These are phyloP conservation scores for Mycena indigotica DNA, from an alignment of 768 basidiomycete species.

Conservation along the genomic window DNA sequence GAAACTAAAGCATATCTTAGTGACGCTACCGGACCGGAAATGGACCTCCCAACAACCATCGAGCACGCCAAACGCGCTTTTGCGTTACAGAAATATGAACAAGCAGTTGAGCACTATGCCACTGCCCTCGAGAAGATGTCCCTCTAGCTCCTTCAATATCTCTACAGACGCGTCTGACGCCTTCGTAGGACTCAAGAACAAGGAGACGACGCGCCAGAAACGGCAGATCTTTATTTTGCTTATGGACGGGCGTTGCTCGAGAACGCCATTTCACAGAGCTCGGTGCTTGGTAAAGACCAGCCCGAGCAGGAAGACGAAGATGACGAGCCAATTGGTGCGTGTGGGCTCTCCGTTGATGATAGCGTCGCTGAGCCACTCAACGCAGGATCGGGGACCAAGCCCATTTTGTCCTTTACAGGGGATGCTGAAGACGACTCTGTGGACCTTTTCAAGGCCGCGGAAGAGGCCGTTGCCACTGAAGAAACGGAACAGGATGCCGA, in stretches of 20 bases:
- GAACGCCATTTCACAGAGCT: slow-evolving; percentile 83
- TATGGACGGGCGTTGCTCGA: slow-evolving; percentile 94
- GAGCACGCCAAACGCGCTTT: slow-evolving; percentile 88
- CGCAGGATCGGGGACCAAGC: slow-evolving; percentile 40
- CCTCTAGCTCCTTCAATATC: slow-evolving; percentile 41
- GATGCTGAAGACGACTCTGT: slow-evolving; percentile 66
- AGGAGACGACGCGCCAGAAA: slow-evolving; percentile 81
- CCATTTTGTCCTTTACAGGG: slow-evolving; percentile 81
- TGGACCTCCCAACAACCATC: slow-evolving; percentile 57
- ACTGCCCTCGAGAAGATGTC: slow-evolving; percentile 83
- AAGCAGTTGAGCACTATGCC: slow-evolving; percentile 83
- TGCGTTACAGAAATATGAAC: slow-evolving; percentile 83
- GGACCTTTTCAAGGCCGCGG: slow-evolving; percentile 58
- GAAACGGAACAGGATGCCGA: slow-evolving; percentile 54
- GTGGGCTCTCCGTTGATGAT: slow-evolving; percentile 7
- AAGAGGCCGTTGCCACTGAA: slow-evolving; percentile 43
- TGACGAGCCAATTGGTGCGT: slow-evolving; percentile 46
- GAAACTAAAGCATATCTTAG: slow-evolving; percentile 6
- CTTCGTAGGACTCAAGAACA: slow-evolving; percentile 63
- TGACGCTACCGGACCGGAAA: slow-evolving; percentile 22
- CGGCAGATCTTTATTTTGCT: slow-evolving; percentile 84
- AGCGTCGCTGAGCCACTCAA: slow-evolving; percentile 15
- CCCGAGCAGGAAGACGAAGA: slow-evolving; percentile 36
- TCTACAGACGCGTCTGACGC: slow-evolving; percentile 20
- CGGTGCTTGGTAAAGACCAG: slow-evolving; percentile 90